Base-by-base conservation (phyloP, 345 rosid species). In the Citrus medica region DNA sequence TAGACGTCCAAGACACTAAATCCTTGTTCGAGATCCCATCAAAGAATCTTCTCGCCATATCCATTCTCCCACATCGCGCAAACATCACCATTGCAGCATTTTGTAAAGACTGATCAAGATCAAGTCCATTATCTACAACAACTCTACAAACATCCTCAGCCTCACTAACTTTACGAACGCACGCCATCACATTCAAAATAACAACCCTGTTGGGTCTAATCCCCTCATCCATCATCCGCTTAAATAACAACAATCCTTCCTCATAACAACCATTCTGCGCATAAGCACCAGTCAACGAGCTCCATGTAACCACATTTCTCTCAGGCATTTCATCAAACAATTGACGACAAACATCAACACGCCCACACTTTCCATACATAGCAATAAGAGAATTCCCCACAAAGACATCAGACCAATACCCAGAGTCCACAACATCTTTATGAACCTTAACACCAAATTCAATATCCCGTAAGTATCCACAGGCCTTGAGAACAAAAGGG, bases 401-500 rank as follows among this genome's bases (percentile, higher is more conserved):
- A 58, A 83, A 80, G 16, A 79, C 65, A 74, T 81, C 77, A 21
- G 78, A 75, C 53, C 72, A 69, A 69, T 68, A 84, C 40, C 92
- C 88, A 46, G 66, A 69, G 1, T 64, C 24, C 21, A 87, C 10
- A 28, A 55, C 81, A 53, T 85, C 75, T 10, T 59, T 59, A 77
- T 82, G 91, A 75, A 82, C 67, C 80, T 74, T 77, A 73, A 71
- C 19, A 38, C 84, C 91, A 27, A 75, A 33, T 10, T 48, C 38
- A 28, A 81, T 12, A n/a, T 74, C 58, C 14, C 71, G 69, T 22
- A 82, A 75, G 14, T 48, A 83, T 58, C 81, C 84, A 24, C 89
- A 84, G n/a, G 89, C 87, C 71, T 82, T 86, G 69, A 86, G 71
- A 51, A 88, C 80, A 61, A 83, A 84, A 4, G 89, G 86, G 73